These are phyloP conservation scores for Colletotrichum karsti DNA, from an alignment of 2,329 filamentous ascomycete genomes.

Conservation along the genomic window DNA sequence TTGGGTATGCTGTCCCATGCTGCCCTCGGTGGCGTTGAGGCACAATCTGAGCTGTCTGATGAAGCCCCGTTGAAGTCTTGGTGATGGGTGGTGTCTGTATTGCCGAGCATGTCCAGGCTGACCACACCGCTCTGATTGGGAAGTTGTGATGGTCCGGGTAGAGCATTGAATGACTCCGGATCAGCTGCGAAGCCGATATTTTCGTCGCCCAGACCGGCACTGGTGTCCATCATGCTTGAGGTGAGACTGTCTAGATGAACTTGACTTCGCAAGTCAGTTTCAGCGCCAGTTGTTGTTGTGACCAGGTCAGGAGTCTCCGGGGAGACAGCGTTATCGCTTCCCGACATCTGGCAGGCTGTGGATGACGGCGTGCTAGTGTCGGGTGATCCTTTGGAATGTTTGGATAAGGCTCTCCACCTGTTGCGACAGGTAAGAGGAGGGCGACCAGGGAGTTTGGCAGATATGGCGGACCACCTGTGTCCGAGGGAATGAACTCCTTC, in stretches of 20 bases:
- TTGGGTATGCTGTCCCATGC: neutral
- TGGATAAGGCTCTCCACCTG: slow-evolving; percentile 29
- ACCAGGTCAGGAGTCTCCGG: neutral
- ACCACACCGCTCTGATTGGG: neutral
- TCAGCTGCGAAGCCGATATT: neutral
- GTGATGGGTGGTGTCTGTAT: neutral
- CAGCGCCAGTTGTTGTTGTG: neutral
- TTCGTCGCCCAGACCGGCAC: neutral
- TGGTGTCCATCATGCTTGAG: neutral
- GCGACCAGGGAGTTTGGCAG: slow-evolving; percentile 33
- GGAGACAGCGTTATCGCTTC: neutral
- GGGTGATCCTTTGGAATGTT: neutral
- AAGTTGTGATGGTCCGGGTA: neutral
- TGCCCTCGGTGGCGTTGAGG: neutral
- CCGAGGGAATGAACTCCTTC: slow-evolving; percentile 35
- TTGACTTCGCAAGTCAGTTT: neutral
- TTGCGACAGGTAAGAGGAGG: slow-evolving; percentile 40
- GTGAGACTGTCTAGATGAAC: neutral
- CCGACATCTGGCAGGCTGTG: neutral
- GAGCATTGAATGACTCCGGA: neutral
- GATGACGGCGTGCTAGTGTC: neutral
- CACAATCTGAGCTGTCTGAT: neutral
- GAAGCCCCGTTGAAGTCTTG: neutral
- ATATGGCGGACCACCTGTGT: slow-evolving; percentile 39
- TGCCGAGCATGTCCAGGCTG: neutral